Percentiles rank a stretch among this genome's conserved stretches.
Evolutionary conservation across 768 basidiomycete species (phyloP).

Genomic region (Agrocybe pediades): DNA sequence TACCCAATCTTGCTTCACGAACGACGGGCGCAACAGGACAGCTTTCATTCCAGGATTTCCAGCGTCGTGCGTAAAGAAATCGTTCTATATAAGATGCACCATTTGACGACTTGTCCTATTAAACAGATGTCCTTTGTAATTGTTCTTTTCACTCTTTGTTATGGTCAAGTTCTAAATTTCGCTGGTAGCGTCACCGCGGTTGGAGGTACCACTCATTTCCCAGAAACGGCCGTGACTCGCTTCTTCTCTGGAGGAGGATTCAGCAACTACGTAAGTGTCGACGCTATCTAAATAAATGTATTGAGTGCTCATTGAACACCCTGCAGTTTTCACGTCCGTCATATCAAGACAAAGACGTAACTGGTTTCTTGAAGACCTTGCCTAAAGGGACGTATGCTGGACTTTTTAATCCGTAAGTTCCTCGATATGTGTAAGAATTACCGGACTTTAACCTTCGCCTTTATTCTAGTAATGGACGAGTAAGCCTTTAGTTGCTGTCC

Average conservation of each 20-base stretch:
- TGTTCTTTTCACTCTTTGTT: not conserved
- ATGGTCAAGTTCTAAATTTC: not conserved
- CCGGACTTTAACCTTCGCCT: not conserved
- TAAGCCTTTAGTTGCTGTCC: slow-evolving; percentile 27
- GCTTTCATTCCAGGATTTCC: slow-evolving; percentile 63
- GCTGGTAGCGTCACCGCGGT: slow-evolving; percentile 65
- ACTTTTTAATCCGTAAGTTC: slow-evolving; percentile 59
- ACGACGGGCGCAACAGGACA: slow-evolving; percentile 54
- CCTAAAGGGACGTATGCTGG: slow-evolving; percentile 53
- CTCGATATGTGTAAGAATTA: not conserved
- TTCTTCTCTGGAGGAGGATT: slow-evolving; percentile 76
- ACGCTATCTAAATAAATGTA: not conserved
- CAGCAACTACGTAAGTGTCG: slow-evolving; percentile 56
- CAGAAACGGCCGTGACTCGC: slow-evolving; percentile 52
- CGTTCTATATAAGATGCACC: slow-evolving; percentile 25
- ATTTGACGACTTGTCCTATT: slow-evolving; percentile 14
- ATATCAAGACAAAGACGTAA: slow-evolving; percentile 53
- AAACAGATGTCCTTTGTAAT: slow-evolving; percentile 50
- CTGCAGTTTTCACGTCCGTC: slow-evolving; percentile 51
- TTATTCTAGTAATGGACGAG: slow-evolving; percentile 47
- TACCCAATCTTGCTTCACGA: slow-evolving; percentile 55
- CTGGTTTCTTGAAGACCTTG: slow-evolving; percentile 44
- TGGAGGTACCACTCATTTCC: slow-evolving; percentile 54
- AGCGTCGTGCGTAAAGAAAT: slow-evolving; percentile 39
- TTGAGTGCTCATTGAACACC: not conserved